Base-by-base conservation (phyloP, 208 protist genomes). In the Novymonas esmeraldas region DNA sequence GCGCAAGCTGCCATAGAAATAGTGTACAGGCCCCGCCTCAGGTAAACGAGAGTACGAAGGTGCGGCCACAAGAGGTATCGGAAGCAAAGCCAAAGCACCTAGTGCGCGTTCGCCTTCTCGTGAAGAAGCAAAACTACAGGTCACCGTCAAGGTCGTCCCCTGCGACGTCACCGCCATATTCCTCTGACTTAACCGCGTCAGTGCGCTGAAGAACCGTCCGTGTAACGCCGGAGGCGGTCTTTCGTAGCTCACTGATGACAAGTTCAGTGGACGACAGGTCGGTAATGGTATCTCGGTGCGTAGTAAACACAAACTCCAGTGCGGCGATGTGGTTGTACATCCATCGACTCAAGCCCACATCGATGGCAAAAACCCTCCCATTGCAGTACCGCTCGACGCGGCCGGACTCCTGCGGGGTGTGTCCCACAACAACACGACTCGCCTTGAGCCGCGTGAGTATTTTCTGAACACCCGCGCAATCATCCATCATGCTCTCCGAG, bases 261-360 rank as follows among this genome's bases (percentile, higher is more conserved):
- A 76, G 57, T n/a, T 68, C 41, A 42, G 63, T 74, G 1, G 48
- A 50, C 2, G 59, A 5, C 10, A 58, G 10, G 13, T 63, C 65
- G n/a, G 36, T 65, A 33, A 64, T 50, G 1, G 11, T 50, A 22
- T 70, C 63, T 10, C 28, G 45, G 65, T 81, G 82, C 38, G 65
- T 74, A 1, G 61, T 59, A 45, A 81, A 73, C 3, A 73, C 64
- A 58, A 94, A 70, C 51, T 91, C 82, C 34, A 91, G 64, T 22
- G 81, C 84, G 44, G 73, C 85, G 31, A 88, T 45, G 46, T 81
- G 83, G 50, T 82, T 75, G 59, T 85, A 88, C 82, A 94, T 88
- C 88, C 85, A 90, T 6, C 75, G 59, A 68, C 83, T 90, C 41
- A 94, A 64, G 20, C 84, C 88, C 2, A 95, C 85, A 70, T 95